Percentiles rank a stretch among this genome's conserved stretches.
phyloP scores from a whole-genome alignment of 345 rosid genomes.

The Firmiana major region DNA sequence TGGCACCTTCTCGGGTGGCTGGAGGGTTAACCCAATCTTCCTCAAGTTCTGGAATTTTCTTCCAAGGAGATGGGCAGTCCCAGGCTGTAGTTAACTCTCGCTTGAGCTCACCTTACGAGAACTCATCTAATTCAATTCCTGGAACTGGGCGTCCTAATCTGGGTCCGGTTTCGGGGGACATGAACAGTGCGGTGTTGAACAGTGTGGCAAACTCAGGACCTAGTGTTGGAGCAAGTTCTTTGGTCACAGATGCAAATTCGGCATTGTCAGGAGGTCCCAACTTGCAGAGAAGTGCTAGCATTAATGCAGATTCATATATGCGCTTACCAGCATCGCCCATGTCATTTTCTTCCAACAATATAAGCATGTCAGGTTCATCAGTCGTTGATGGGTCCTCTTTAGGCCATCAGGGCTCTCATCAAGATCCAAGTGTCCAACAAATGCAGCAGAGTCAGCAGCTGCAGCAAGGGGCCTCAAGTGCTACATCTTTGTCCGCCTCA shows the following conservation, averaged over 20 bases:
- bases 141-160: slow-evolving; percentile 67
- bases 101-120: slow-evolving; percentile 75
- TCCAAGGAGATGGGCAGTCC: slow-evolving; percentile 93
- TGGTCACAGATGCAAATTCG: slow-evolving; percentile 96
- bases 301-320: slow-evolving; percentile 88
- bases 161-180: slow-evolving; percentile 76
- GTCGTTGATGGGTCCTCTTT: slow-evolving; percentile 79
- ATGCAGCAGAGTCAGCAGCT: slow-evolving; percentile 47
- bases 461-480: slow-evolving; percentile 72
- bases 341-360: slow-evolving; percentile 91
- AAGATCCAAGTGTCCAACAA: slow-evolving; percentile 59
- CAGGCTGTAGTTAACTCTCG: slow-evolving; percentile 82
- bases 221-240: slow-evolving; percentile 88
- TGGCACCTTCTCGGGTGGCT: slow-evolving; percentile 80
- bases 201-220: slow-evolving; percentile 86
- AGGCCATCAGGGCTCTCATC: slow-evolving; percentile 63
- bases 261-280: slow-evolving; percentile 82
- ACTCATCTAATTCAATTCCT: slow-evolving; percentile 68
- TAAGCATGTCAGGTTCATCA: slow-evolving; percentile 84
- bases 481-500: slow-evolving; percentile 59
- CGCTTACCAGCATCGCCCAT: slow-evolving; percentile 94
- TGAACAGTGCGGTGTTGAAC: slow-evolving; percentile 76
- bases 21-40: slow-evolving; percentile 85
- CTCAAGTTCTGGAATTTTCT: slow-evolving; percentile 89
- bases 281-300: slow-evolving; percentile 93